phyloP scores from a whole-genome alignment of 352 stramenopile species.

The Globisporangium parvum region DNA sequence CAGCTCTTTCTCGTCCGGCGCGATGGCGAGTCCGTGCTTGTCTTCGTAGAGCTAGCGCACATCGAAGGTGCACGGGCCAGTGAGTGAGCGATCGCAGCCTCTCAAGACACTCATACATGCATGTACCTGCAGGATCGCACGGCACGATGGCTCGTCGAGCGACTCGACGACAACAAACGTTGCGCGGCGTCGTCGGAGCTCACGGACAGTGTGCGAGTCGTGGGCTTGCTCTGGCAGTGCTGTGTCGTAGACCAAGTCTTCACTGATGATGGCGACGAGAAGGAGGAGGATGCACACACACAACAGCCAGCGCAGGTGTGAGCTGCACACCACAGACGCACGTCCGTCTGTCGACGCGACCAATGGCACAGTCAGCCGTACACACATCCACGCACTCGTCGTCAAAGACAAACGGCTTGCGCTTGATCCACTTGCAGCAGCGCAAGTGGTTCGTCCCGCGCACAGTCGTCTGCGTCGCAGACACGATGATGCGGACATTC shows the following conservation, averaged over 20 bases:
- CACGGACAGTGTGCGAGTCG: constrained; percentile 67
- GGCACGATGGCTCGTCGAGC: constrained; percentile 59
- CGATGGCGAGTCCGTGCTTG: constrained; percentile 17
- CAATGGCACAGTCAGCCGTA: neutral
- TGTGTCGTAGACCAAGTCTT: constrained; percentile 64
- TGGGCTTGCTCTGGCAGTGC: constrained; percentile 27
- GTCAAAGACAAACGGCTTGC: constrained; percentile 57
- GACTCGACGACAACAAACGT: constrained; percentile 65
- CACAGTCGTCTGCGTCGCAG: constrained; percentile 33
- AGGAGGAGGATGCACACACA: neutral
- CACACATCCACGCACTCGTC: constrained; percentile 32
- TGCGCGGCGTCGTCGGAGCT: constrained; percentile 55
- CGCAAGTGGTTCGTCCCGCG: constrained; percentile 25
- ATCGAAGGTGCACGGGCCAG: neutral
- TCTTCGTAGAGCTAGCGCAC: constrained; percentile 28
- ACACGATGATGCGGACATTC: constrained; percentile 71
- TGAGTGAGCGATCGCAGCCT: neutral
- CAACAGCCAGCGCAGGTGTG: neutral
- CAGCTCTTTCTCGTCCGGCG: constrained; percentile 32
- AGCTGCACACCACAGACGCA: too few relatives aligned
- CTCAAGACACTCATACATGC: constrained; percentile 1
- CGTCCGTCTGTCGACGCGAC: too few relatives aligned
- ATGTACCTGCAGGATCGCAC: constrained; percentile 44
- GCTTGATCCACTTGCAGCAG: constrained; percentile 32
- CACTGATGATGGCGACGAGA: constrained; percentile 16